phyloP scores from a whole-genome alignment of 2,329 filamentous ascomycete genomes.

The Chrysoporthe cubensis region DNA sequence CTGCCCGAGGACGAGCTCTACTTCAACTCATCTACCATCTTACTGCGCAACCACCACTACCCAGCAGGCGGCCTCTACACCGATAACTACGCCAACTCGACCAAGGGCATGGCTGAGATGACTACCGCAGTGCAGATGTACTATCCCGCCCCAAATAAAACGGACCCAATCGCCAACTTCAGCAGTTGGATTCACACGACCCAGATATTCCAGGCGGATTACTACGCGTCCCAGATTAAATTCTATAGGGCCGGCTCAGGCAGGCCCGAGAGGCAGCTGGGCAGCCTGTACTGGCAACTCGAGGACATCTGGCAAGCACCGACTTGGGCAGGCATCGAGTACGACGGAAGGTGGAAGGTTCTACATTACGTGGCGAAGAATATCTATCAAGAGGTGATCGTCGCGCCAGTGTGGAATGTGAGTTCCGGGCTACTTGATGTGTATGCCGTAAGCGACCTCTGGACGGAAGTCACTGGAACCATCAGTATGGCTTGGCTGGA shows the following conservation, averaged over 20 bases:
- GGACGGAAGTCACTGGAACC: conserved; percentile 50
- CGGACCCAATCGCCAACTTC: conserved; percentile 60
- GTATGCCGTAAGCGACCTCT: conserved; percentile 62
- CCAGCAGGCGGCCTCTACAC: conserved; percentile 53
- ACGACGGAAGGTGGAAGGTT: conserved; percentile 65
- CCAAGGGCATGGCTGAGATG: conserved; percentile 59
- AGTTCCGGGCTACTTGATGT: conserved; percentile 53
- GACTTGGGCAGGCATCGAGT: conserved; percentile 67
- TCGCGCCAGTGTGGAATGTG: conserved; percentile 60
- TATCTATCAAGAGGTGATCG: conserved; percentile 61
- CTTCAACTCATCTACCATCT: conserved; percentile 61
- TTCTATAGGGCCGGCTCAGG: conserved; percentile 65
- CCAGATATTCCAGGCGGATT: conserved; percentile 67
- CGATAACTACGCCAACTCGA: conserved; percentile 47
- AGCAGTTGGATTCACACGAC: conserved; percentile 64
- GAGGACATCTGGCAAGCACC: conserved; percentile 69
- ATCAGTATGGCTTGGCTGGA: conserved; percentile 56
- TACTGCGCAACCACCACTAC: conserved; percentile 64
- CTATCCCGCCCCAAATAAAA: conserved; percentile 60
- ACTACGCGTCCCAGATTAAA: conserved; percentile 62
- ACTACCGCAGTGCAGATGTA: conserved; percentile 57
- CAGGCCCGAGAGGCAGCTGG: conserved; percentile 59
- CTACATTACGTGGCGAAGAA: conserved; percentile 62
- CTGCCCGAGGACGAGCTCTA: conserved; percentile 53
- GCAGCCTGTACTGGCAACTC: conserved; percentile 66